Conservation (phyloP, 345 rosid genomes). For the Linum trigynum region DNA sequence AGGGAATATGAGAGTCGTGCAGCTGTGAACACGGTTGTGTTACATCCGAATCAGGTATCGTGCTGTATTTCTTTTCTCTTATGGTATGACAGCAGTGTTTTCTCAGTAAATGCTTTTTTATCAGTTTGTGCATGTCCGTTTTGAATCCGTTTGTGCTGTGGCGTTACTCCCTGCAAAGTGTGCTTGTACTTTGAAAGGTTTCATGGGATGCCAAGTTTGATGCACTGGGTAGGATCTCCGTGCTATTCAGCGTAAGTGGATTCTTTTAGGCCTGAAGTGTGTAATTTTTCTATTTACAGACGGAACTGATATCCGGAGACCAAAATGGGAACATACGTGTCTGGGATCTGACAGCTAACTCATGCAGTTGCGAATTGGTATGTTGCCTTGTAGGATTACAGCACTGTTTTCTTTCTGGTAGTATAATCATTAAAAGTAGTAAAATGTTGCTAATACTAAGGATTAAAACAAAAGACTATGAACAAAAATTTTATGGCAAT, state of each 20-base stretch:
- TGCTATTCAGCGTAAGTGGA: no score
- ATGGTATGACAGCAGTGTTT: neutral
- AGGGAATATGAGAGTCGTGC: constrained; percentile 96
- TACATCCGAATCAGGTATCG: constrained; percentile 92
- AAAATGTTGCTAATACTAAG: no score
- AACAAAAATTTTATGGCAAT: neutral
- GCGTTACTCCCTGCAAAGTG: no score
- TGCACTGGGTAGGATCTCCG: no score
- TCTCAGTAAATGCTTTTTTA: neutral
- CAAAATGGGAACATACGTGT: constrained; percentile 95
- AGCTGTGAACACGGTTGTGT: constrained; percentile 89
- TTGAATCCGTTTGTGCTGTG: no score
- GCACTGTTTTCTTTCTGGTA: neutral
- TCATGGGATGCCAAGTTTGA: no score
- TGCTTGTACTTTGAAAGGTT: no score
- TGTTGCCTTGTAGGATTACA: neutral
- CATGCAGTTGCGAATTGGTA: constrained; percentile 96
- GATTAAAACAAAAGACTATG: neutral
- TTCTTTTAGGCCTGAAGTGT: neutral
- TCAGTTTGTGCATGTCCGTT: neutral
- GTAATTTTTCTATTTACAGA: constrained; percentile 36
- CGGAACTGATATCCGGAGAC: constrained; percentile 90
- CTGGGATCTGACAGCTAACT: constrained; percentile 94
- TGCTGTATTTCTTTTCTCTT: neutral
- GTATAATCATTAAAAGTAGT: no score